A percentile compares a stretch with the other conserved stretches of the same genome.
Evolutionary conservation across 768 basidiomycete species (phyloP).

Genomic region (Lactarius trivialis): DNA sequence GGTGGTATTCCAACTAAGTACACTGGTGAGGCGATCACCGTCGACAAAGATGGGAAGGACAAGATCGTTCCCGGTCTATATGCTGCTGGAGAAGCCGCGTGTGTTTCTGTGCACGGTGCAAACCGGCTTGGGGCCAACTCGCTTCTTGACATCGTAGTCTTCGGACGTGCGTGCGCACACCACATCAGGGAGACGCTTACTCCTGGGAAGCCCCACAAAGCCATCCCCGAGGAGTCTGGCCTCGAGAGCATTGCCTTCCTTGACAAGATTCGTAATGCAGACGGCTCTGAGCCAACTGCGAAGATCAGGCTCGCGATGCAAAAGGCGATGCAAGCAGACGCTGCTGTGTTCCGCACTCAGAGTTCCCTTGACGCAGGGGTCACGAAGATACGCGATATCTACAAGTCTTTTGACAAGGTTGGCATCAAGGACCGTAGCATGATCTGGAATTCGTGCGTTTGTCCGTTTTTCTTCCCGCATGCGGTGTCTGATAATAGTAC

Average conservation of each 20-base stretch:
- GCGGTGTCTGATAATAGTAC: neutral
- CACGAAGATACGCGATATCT: conserved; percentile 74
- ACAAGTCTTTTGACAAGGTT: conserved; percentile 83
- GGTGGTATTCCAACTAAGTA: conserved; percentile 99
- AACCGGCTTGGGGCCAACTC: conserved; percentile 99
- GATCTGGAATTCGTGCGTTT: conserved; percentile 97
- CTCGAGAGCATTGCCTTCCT: conserved; percentile 77
- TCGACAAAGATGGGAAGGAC: conserved; percentile 86
- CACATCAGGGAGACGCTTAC: conserved; percentile 90
- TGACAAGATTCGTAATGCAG: conserved; percentile 79
- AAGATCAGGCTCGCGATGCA: conserved; percentile 94
- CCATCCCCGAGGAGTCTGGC: conserved; percentile 81
- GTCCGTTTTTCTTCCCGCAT: neutral
- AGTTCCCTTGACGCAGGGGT: conserved; percentile 89
- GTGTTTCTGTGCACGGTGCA: conserved; percentile 97
- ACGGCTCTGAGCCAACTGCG: conserved; percentile 80
- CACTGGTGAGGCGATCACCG: conserved; percentile 93
- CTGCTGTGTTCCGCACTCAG: conserved; percentile 97
- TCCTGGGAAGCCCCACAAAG: conserved; percentile 87
- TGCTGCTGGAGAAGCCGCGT: conserved; percentile 98
- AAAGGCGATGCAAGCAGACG: conserved; percentile 97
- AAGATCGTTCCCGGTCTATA: conserved; percentile 93
- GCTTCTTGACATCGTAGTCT: conserved; percentile 96
- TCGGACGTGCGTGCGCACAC: conserved; percentile 97
- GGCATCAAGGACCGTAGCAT: conserved; percentile 97